Evolutionary conservation across 164 flowering plant genomes (phyloP), one percentile per base, ranked within the genome.

Genomic region (Kalanchoe fedtschenkoi): DNA sequence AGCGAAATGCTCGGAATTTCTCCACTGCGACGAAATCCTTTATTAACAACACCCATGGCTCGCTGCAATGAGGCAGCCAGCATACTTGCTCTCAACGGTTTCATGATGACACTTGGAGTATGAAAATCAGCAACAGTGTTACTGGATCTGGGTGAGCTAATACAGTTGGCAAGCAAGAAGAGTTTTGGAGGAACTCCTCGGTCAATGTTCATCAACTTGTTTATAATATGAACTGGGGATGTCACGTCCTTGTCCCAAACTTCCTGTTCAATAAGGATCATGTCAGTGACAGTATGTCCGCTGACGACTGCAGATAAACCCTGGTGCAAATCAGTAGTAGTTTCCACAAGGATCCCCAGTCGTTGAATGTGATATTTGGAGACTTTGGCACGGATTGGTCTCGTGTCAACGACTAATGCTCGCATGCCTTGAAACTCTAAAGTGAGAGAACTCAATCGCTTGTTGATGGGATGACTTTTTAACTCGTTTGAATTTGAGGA

Each of bases 71-170:
- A 78, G 55, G 92, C 95, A 62, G 81, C 88, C 46, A 93, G 71
- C 95, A 84, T 87, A 61, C 95, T 85, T 37, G 81, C 84, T 72
- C 97, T 82, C 28, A 88, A 71, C 13, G 99, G 99, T 76, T 93
- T 90, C 79, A 65, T 72, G 62, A 93, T 80, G 41, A 88, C 73
- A 11, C 64, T 64, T 10, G 85, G 86, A 10, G 62, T 58, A 67
- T 61, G 59, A 26, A 66, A 74, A 63, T 56, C 70, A 47, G 73
- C 55, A 44, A 60, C 69, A 6, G 66, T 57, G 61, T 65, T 15
- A 37, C 58, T 67, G 9, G 60, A 34, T 63, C 71, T 74, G 8
- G 69, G 62, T 44, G 77, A 70, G 62, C 67, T 58, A 11, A 74
- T 21, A 9, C 86, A 78, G 69, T 80, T 86, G 21, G 81, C 76